Evolutionary conservation across 2,329 filamentous ascomycete genomes (phyloP).

Genomic region (Pestalotiopsis sp.): DNA sequence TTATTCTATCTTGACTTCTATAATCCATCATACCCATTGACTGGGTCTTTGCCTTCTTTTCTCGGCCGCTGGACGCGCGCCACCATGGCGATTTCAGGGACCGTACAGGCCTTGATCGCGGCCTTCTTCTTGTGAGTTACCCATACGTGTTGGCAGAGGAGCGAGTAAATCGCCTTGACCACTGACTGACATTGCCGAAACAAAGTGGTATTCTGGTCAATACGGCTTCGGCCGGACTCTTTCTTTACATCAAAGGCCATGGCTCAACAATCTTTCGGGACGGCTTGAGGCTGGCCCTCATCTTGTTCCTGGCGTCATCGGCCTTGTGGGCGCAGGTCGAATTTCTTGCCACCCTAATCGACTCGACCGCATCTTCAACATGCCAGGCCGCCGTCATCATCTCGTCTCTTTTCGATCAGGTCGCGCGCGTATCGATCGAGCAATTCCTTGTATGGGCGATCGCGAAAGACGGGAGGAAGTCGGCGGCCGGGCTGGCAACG

Average conservation of each 20-base stretch:
- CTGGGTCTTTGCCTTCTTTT: constrained; percentile 39
- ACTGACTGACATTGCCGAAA: not conserved
- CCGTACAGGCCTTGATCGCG: constrained; percentile 52
- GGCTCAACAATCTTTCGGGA: constrained; percentile 54
- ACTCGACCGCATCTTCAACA: constrained; percentile 40
- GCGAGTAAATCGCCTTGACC: not conserved
- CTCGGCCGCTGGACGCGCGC: constrained; percentile 29
- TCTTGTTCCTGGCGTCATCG: constrained; percentile 53
- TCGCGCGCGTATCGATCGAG: constrained; percentile 55
- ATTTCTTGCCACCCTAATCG: constrained; percentile 53
- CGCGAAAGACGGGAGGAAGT: constrained; percentile 40
- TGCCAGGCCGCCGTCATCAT: constrained; percentile 58
- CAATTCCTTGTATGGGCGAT: constrained; percentile 58
- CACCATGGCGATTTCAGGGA: constrained; percentile 48
- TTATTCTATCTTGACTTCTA: constrained; percentile 33
- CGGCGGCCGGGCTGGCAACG: constrained; percentile 40
- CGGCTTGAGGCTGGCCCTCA: constrained; percentile 67
- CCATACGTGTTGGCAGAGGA: not conserved
- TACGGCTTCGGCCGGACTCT: constrained; percentile 50
- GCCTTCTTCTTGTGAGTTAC: constrained; percentile 57
- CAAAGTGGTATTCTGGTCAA: constrained; percentile 56
- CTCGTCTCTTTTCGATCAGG: constrained; percentile 58
- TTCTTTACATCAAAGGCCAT: constrained; percentile 49
- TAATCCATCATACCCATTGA: constrained; percentile 47
- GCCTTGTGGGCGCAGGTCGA: constrained; percentile 57